Base-by-base conservation (phyloP, 169 alveolate genomes). In the Plasmodium relictum region DNA sequence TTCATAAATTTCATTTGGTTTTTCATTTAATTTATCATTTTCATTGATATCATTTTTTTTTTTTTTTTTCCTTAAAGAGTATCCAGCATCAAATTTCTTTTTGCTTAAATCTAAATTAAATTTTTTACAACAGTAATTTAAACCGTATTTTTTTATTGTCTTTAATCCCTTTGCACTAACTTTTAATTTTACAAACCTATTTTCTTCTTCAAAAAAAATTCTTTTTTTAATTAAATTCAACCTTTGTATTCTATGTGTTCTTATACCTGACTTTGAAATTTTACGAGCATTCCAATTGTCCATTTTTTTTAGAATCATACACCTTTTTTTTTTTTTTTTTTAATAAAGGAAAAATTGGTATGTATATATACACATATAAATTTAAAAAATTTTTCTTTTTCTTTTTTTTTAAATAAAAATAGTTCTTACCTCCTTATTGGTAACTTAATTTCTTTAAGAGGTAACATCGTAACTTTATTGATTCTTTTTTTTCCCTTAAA, bases 261-360 rank as follows among this genome's bases (percentile, higher is more conserved):
- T 58, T 62, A 88, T 62, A n/a, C 95, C 95, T 10, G 97, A 94
- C 72, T 94, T 96, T 90, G 97, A 94, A 10, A 91, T 80, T 44
- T 93, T 70, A 20, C 89, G 80, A 16, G 97, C 97, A 74, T 93
- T 93, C 59, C 96, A 78, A 83, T 95, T 95, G 85, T 95, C 97
- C 97, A 95, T 95, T 68, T 95, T 95, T n/a, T 97, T 97, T 39
- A 95, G 86, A 48, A 95, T 73, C 94, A 92, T 87, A 71, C 97
- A 95, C 93, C 97, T 95, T 26, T 73, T 16, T 39, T 48, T 31
- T 73, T 58, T 14, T 37, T 62, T 45, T 24, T 48, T 48, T 9
- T 48, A 41, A n/a, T 14, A 41, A 31, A 73, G 12, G 58, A 18
- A 91, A 41, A 58, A 8, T 18, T 52, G 10, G n/a, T 8, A 24